Conservation (phyloP, 192 early-diverging fungal genomes). For the Entomortierella beljakovae region DNA sequence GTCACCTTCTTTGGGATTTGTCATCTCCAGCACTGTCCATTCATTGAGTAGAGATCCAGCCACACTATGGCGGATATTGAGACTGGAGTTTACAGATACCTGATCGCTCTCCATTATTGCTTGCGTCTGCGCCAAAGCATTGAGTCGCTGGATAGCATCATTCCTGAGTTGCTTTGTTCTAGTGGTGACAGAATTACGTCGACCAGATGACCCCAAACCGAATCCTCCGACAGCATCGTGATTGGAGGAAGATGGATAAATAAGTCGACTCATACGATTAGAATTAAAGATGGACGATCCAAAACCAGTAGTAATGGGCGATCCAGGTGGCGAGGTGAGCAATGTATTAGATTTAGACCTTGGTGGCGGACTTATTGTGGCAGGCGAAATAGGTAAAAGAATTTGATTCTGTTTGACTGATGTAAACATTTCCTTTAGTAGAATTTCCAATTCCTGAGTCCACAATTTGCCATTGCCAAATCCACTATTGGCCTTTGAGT, state of each 20-base stretch:
- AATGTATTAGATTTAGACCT: conserved; percentile 61
- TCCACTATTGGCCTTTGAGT: conserved; percentile 35
- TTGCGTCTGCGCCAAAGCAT: conserved; percentile 20
- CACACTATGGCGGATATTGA: conserved; percentile 13
- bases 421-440: conserved; percentile 70
- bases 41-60: conserved; percentile 15
- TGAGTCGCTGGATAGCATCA: conserved; percentile 45
- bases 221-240: conserved; percentile 17
- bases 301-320: conserved; percentile 19
- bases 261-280: conserved; percentile 39
- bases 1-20: conserved; percentile 2
- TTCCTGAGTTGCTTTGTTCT: conserved; percentile 40
- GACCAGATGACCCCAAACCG: conserved; percentile 24
- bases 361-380: background rate
- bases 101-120: background rate
- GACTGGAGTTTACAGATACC: background rate
- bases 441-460: conserved; percentile 65
- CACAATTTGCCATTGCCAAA: conserved; percentile 55
- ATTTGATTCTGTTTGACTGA: conserved; percentile 73
- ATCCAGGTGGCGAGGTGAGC: conserved; percentile 33
- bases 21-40: background rate
- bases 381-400: conserved; percentile 48
- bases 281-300: conserved; percentile 36
- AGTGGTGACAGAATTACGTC: conserved; percentile 20
- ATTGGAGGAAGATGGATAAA: conserved; percentile 23